Percentiles rank a stretch among this genome's conserved stretches.
Evolutionary conservation across 768 basidiomycete species (phyloP).

Genomic region (Piloderma croceum): DNA sequence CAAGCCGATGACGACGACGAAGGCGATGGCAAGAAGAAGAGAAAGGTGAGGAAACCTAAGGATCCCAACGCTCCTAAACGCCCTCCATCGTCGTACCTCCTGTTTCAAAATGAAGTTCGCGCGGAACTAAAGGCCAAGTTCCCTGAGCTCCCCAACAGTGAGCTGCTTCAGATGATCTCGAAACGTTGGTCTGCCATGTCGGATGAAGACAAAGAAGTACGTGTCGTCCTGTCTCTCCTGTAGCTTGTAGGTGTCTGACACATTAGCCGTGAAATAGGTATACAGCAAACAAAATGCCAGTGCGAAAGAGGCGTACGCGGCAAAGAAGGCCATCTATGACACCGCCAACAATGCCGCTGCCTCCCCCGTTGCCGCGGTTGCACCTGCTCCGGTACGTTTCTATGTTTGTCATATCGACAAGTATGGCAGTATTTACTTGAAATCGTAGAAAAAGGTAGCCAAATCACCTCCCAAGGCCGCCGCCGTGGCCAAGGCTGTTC

Average conservation of each 20-base stretch:
- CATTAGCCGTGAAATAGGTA: constrained; percentile 41
- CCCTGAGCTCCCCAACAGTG: constrained; percentile 62
- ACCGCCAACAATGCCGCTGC: constrained; percentile 44
- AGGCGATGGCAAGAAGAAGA: constrained; percentile 25
- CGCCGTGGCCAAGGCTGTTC: constrained; percentile 18
- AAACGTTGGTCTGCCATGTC: constrained; percentile 69
- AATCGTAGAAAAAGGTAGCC: constrained; percentile 16
- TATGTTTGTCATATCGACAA: not conserved
- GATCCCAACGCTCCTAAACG: constrained; percentile 95
- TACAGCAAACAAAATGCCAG: constrained; percentile 38
- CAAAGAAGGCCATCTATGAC: constrained; percentile 62
- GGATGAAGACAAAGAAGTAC: constrained; percentile 67
- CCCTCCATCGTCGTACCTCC: constrained; percentile 86
- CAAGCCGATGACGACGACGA: constrained; percentile 32
- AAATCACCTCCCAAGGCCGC: constrained; percentile 7
- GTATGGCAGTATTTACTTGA: not conserved
- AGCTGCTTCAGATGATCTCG: constrained; percentile 67
- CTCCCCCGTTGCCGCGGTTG: constrained; percentile 13
- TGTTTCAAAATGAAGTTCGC: constrained; percentile 91
- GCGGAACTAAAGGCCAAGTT: constrained; percentile 60
- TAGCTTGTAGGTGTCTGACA: constrained; percentile 4
- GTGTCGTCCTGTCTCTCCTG: constrained; percentile 21
- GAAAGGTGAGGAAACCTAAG: constrained; percentile 31
- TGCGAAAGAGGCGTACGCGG: constrained; percentile 61
- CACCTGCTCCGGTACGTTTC: constrained; percentile 1